Base-by-base conservation (phyloP, 2,329 filamentous ascomycete species). In the Neonectria faginata region DNA sequence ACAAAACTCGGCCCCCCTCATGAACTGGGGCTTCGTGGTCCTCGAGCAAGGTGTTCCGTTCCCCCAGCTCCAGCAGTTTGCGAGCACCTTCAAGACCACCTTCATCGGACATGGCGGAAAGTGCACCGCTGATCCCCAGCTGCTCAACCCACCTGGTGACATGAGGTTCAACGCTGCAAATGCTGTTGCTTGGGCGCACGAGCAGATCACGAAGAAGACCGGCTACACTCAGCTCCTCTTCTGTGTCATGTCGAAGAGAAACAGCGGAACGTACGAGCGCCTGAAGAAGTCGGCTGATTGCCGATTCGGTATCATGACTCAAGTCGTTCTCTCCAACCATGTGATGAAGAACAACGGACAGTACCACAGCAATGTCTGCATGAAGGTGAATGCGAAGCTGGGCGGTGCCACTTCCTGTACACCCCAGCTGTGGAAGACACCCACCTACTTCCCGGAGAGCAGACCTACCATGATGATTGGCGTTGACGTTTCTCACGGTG, bases 371-470 rank as follows among this genome's bases (percentile, higher is more conserved):
- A 99, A 99, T 67, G 93, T 99, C 0, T 87, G 89, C 68, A 96
- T 99, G 93, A 99, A 99, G 82, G 89, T 99, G 69, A 98, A 99
- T 73, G 92, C 93, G 3, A 99, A 99, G 82, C 86, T 99, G 2
- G 96, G 96, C 14, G 96, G 96, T 6, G 86, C 88, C 0, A 97
- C 93, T 1, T 89, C 82, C 57, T 83, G 77, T 48, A 79, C 79
- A 1, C 67, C 69, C 12, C 72, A 77, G 5, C 75, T 79, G 0
- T 80, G 78, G 78, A 77, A 74, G 52, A 65, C 71, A 0, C 53
- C 66, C 0, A 78, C 74, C 0, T 81, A 79, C 64, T 81, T 81
- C 55, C 79, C 79, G 0, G 74, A 76, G 1, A 75, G 74, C 0
- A 86, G 89, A 0, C 76, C 78, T 1, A 96, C 93, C 0, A 91